Evolutionary conservation across 2,329 filamentous ascomycete genomes (phyloP).

Genomic region (Fusarium armeniacum): DNA sequence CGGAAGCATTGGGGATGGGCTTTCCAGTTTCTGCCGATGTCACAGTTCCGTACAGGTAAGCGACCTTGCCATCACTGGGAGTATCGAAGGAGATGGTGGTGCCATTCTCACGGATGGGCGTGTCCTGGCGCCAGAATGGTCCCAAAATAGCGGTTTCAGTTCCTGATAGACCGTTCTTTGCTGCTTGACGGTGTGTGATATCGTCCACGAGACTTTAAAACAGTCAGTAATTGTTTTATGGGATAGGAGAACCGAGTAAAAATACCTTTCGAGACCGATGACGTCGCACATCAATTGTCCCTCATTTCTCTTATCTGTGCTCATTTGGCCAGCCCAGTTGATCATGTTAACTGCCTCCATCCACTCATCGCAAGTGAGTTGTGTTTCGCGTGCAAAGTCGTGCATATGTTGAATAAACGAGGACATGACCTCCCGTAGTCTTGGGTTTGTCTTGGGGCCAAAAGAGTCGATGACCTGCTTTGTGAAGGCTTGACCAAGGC

Average conservation of each 20-base stretch:
- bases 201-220: slow-evolving; percentile 76
- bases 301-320: slow-evolving; percentile 78
- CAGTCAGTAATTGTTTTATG: background rate
- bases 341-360: slow-evolving; percentile 74
- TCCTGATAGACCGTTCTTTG: slow-evolving; percentile 60
- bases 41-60: slow-evolving; percentile 74
- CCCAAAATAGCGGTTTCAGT: slow-evolving; percentile 86
- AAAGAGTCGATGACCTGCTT: slow-evolving; percentile 79
- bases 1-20: slow-evolving; percentile 73
- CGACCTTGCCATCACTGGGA: slow-evolving; percentile 64
- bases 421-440: slow-evolving; percentile 76
- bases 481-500: slow-evolving; percentile 71
- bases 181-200: slow-evolving; percentile 76
- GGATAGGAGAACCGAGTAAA: background rate
- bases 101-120: slow-evolving; percentile 78
- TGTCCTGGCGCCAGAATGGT: slow-evolving; percentile 84
- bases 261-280: slow-evolving; percentile 77
- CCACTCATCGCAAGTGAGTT: slow-evolving; percentile 87
- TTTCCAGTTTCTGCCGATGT: slow-evolving; percentile 70
- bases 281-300: slow-evolving; percentile 80
- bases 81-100: slow-evolving; percentile 72
- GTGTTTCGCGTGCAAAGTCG: slow-evolving; percentile 83
- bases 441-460: slow-evolving; percentile 77
- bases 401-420: slow-evolving; percentile 81
- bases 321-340: slow-evolving; percentile 76